These are phyloP conservation scores for Linnemannia elongata DNA, from an alignment of 192 early-diverging fungal genomes.

Conservation along the genomic window DNA sequence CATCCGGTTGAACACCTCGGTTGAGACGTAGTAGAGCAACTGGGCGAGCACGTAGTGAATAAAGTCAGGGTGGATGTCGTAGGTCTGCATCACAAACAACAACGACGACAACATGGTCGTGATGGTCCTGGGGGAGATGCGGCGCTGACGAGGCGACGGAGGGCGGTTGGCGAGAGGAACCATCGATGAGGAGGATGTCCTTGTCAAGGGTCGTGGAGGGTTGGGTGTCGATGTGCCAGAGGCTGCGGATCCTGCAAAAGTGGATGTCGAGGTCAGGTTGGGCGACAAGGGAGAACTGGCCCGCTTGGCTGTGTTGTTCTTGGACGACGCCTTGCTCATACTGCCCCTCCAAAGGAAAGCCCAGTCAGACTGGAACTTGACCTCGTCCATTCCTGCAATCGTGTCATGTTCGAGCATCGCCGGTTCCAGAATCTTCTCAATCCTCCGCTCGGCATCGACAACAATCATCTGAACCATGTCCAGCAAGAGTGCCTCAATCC, in stretches of 20 bases:
- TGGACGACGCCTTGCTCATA: conserved; percentile 40
- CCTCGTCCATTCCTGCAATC: conserved; percentile 74
- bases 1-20: conserved; percentile 90
- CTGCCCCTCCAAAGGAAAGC: conserved; percentile 65
- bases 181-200: conserved; percentile 31
- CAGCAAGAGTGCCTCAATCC: conserved; percentile 85
- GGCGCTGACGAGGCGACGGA: conserved; percentile 54
- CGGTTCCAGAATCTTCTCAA: conserved; percentile 76
- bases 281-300: conserved; percentile 46
- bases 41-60: conserved; percentile 80
- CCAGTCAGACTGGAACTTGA: conserved; percentile 73
- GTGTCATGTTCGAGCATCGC: conserved; percentile 79
- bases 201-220: conserved; percentile 23
- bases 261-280: conserved; percentile 22
- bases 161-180: conserved; percentile 43
- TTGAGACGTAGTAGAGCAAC: conserved; percentile 81
- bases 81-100: conserved; percentile 76
- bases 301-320: conserved; percentile 23
- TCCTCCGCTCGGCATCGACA: conserved; percentile 71
- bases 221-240: conserved; percentile 20
- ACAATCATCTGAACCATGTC: conserved; percentile 78
- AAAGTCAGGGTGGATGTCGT: conserved; percentile 83
- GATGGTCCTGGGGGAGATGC: conserved; percentile 76
- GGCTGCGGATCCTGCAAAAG: conserved; percentile 1
- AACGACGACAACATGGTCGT: conserved; percentile 78